Evolutionary conservation across 495 filamentous ascomycete genomes (phyloP), one percentile per base, ranked within the genome.

Genomic region (Sporormia fimetaria): DNA sequence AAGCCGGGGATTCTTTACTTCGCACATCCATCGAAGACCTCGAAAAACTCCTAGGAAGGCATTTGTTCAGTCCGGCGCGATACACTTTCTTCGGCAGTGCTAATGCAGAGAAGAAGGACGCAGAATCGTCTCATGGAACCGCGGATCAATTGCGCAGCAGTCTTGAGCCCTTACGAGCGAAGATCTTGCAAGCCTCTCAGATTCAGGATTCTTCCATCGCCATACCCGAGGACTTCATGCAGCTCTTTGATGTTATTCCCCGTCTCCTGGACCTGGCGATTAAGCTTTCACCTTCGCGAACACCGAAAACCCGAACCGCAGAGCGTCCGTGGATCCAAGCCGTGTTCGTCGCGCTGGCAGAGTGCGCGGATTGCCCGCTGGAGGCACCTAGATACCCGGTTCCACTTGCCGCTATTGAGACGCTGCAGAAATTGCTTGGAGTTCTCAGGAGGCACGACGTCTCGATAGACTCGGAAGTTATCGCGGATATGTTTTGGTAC

Each of bases 11-110:
- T 29, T 22, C 40, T 1, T 23, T 34, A 33, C 12, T 12, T 1
- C 29, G n/a, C 11, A 44, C 21, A 65, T 66, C 66, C 25, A 49
- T 21, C 36, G 48, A 34, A 52, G 65, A 32, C 6, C 54, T 92
- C 3, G 76, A 83, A 41, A 67, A 68, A 1, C 64, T 86, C 14
- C 53, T 87, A 37, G 70, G 74, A n/a, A 68, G 70, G 20, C 78
- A 85, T 62, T 65, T 92, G 21, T 67, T 92, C 14, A 60, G 78
- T 2, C 83, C 83, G 3, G 72, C 76, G 21, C 75, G 75, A 34
- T 57, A 66, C 3, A 62, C 64, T 2, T 57, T 69, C 56, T 52
- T 63, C 42, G n/a, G 58, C 6, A 22, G 20, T 10, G 18, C 18
- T 0, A 18, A 24, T 41, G 7, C 6, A 4, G 21, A 36, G 21